phyloP scores from a whole-genome alignment of 768 basidiomycete species.

The Hygrophoropsis aurantiaca region DNA sequence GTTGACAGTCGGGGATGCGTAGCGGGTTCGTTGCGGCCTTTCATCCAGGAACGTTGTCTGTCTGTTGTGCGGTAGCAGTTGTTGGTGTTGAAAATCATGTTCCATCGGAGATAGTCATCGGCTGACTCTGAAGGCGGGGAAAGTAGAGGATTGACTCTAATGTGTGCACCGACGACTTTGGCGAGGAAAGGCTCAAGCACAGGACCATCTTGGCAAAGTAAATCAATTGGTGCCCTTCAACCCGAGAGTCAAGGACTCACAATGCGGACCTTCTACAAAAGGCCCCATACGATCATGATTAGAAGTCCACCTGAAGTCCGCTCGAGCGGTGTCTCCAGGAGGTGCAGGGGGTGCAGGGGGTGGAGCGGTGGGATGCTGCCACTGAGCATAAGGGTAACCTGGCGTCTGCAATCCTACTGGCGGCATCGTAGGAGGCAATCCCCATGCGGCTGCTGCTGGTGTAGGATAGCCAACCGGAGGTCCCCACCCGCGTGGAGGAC shows the following conservation, averaged over 20 bases:
- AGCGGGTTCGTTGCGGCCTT: conserved; percentile 62
- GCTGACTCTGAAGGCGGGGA: conserved; percentile 41
- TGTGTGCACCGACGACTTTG: conserved; percentile 44
- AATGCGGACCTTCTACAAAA: conserved; percentile 42
- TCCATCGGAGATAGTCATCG: conserved; percentile 64
- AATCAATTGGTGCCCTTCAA: not conserved
- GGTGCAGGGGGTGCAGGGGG: conserved; percentile 20
- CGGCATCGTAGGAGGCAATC: conserved; percentile 11
- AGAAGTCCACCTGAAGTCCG: conserved; percentile 28
- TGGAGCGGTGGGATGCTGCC: conserved; percentile 20
- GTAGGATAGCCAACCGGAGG: conserved; percentile 13
- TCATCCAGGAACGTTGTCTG: conserved; percentile 60
- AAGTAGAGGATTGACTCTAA: conserved; percentile 64
- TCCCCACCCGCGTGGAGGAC: conserved; percentile 19
- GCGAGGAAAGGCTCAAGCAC: conserved; percentile 64
- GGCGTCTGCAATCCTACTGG: conserved; percentile 22
- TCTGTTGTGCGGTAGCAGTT: conserved; percentile 66
- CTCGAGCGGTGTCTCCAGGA: conserved; percentile 21
- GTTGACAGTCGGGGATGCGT: conserved; percentile 59
- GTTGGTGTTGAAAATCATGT: conserved; percentile 66
- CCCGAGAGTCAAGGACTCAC: conserved; percentile 27
- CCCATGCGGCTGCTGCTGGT: conserved; percentile 25
- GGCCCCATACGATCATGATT: conserved; percentile 31
- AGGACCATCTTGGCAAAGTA: conserved; percentile 54
- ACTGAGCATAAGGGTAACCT: conserved; percentile 8